phyloP scores from a whole-genome alignment of 1,284 basidiomycete species.

The Malassezia globosa region DNA sequence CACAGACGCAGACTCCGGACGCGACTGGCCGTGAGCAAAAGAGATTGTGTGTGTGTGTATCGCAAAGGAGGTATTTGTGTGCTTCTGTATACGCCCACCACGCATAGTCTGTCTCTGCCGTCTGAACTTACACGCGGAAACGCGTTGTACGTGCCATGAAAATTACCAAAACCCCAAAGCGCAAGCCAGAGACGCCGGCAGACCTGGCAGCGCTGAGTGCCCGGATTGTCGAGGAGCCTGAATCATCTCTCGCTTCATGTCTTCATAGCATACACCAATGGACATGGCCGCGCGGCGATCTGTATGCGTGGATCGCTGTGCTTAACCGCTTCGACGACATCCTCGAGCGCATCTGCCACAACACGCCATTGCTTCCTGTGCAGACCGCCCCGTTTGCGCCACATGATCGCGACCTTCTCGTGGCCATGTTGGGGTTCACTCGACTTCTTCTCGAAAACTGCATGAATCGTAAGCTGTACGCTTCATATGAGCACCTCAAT shows the following conservation, averaged over 20 bases:
- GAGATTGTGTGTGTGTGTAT: constrained; percentile 3
- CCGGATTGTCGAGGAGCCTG: constrained; percentile 27
- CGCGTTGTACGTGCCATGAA: constrained; percentile 27
- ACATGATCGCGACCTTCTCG: constrained; percentile 61
- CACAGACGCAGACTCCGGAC: no score
- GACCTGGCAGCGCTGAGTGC: constrained; percentile 30
- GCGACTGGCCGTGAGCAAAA: background rate
- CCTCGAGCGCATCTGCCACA: constrained; percentile 67
- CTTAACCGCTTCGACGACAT: constrained; percentile 88
- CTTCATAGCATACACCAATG: constrained; percentile 52
- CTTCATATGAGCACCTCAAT: constrained; percentile 91
- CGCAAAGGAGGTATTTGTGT: no score
- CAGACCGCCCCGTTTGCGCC: constrained; percentile 68
- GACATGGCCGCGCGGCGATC: constrained; percentile 92
- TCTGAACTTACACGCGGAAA: background rate
- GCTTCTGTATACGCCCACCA: no score
- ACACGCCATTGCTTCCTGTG: constrained; percentile 53
- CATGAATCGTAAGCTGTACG: constrained; percentile 91
- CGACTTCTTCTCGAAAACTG: constrained; percentile 88
- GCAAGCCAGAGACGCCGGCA: constrained; percentile 32
- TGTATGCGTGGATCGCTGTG: constrained; percentile 89
- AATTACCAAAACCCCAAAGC: constrained; percentile 45
- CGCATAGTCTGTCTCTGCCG: constrained; percentile 1
- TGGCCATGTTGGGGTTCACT: constrained; percentile 76
- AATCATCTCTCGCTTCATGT: constrained; percentile 35